These are phyloP conservation scores for Alnus rubra DNA, from an alignment of 306 rosid species.

Conservation along the genomic window DNA sequence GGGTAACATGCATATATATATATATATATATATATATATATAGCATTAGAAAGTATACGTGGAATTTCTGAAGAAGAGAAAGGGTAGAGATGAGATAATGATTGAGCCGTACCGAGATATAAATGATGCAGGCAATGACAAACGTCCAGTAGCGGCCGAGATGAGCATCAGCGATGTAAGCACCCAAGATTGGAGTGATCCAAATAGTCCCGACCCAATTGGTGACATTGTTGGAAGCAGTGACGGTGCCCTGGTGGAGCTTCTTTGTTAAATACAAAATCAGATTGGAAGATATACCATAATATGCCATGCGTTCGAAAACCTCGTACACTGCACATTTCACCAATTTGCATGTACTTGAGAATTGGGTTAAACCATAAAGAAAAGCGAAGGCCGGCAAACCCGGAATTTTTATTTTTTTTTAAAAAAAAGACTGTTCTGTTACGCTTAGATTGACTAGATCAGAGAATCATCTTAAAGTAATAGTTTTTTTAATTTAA, in stretches of 20 bases:
- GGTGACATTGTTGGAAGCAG: slow-evolving; percentile 48
- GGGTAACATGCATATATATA: too few species aligned
- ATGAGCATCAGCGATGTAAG: slow-evolving; percentile 77
- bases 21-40: too few species aligned
- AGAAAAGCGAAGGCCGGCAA: too few species aligned
- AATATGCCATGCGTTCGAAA: slow-evolving; percentile 56
- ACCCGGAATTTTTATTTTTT: too few species aligned
- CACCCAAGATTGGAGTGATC: slow-evolving; percentile 83
- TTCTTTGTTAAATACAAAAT: slow-evolving; percentile 41
- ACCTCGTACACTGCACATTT: slow-evolving; percentile 46
- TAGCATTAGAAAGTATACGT: too few species aligned
- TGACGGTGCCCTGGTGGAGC: slow-evolving; percentile 48
- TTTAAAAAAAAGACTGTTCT: too few species aligned
- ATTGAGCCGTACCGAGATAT: slow-evolving; percentile 49
- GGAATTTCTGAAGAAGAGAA: too few species aligned
- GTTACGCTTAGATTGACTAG: too few species aligned
- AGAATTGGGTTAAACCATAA: background rate
- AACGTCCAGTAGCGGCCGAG: slow-evolving; percentile 89
- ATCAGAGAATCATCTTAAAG: too few species aligned
- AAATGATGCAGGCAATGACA: slow-evolving; percentile 46
- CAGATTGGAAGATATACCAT: slow-evolving; percentile 42
- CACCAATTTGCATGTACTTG: background rate
- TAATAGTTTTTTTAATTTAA: too few species aligned
- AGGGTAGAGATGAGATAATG: too few species aligned
- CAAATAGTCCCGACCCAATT: slow-evolving; percentile 68